These are phyloP conservation scores for Davidsoniella neocaledoniae DNA, from an alignment of 2,329 filamentous ascomycete genomes.

Conservation along the genomic window DNA sequence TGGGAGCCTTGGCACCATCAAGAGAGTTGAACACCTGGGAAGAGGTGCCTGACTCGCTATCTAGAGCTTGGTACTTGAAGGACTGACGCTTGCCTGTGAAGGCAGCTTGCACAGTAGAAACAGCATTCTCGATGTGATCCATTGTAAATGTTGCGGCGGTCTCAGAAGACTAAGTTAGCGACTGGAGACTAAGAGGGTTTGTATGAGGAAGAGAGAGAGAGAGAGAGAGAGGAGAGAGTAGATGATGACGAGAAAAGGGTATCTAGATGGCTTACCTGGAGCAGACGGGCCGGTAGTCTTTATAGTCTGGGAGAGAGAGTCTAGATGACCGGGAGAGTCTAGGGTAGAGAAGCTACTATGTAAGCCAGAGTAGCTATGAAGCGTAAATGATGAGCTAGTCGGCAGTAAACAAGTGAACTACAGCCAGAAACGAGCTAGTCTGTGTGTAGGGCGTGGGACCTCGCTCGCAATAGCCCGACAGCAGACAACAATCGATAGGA, in stretches of 20 bases:
- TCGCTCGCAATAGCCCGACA: too few species aligned
- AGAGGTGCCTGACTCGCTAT: background rate
- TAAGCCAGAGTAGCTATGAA: too few species aligned
- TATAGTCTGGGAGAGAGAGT: too few species aligned
- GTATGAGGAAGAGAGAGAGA: background rate
- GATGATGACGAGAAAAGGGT: background rate
- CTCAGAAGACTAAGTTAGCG: background rate
- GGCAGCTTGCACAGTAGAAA: conserved; percentile 2
- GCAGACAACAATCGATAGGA: too few species aligned
- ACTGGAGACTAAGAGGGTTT: background rate
- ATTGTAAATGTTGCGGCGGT: conserved; percentile 3
- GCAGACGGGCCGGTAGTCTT: too few species aligned
- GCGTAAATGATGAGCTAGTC: too few species aligned
- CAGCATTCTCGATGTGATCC: conserved; percentile 5
- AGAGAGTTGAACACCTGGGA: background rate
- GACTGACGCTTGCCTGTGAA: background rate
- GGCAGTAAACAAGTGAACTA: too few species aligned
- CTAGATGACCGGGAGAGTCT: too few species aligned
- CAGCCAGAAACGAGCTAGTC: too few species aligned
- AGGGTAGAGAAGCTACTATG: too few species aligned
- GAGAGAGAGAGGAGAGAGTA: background rate
- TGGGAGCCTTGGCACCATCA: conserved; percentile 1
- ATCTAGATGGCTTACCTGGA: too few species aligned
- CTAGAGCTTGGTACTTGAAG: conserved; percentile 9
- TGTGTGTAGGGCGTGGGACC: too few species aligned